Base-by-base conservation (phyloP, 2,329 filamentous ascomycete species). In the Emericellopsis cladophorae region DNA sequence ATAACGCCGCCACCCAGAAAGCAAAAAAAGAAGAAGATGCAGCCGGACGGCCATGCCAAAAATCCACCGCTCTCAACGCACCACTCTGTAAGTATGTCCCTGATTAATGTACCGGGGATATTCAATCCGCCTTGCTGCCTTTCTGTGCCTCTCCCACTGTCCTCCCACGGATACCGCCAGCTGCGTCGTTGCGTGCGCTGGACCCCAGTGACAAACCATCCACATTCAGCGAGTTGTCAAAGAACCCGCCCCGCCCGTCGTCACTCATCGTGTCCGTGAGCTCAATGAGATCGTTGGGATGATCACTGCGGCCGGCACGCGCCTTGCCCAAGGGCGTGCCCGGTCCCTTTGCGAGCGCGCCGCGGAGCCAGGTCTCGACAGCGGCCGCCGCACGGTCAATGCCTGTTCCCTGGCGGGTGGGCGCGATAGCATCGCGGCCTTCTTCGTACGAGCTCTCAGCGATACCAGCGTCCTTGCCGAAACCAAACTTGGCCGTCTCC, bases 321-420 rank as follows among this genome's bases (percentile, higher is more conserved):
- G 48, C 51, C 16, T 64, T 62, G n/a, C 66, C 45, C 22, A 64
- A 58, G 2, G 72, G 71, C n/a, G 72, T 74, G 16, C 61, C 59
- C 1, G 72, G 68, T 5, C 74, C 69, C 53, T 80, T 81, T 6
- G 72, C 67, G 44, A 87, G 86, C 31, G 94, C 79, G 46, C 87
- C 86, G 45, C 89, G 73, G 44, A 96, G 68, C 88, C 92, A 98
- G 1, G 81, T 83, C 61, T 96, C 92, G 24, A 96, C 80, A 3
- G 84, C 82, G 6, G 86, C 83, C 1, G 89, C 88, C 9, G 94
- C 81, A 47, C 89, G 84, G 52, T 95, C 88, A 3, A 96, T 65
- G 1, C 72, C 67, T 4, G 61, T 68, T 12, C 70, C 69, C 37
- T 71, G 67, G 38, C 64, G 60, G n/a, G 62, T 59, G 5, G 61